Conservation (phyloP, 352 stramenopile species). For the Globisporangium cylindrosporum region DNA sequence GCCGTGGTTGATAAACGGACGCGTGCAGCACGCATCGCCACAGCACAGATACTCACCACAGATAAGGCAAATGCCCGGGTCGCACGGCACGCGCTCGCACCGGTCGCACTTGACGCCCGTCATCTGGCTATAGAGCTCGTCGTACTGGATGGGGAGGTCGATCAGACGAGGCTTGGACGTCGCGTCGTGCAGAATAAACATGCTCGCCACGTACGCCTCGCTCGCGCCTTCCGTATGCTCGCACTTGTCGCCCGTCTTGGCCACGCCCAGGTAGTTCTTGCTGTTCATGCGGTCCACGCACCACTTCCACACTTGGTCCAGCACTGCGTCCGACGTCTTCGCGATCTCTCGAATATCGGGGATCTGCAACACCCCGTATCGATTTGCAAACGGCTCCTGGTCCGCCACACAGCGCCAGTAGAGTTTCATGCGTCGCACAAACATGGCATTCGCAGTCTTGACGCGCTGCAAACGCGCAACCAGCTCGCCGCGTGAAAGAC, state of each 20-base stretch:
- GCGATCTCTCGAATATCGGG: conserved; percentile 59
- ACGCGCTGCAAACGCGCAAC: conserved; percentile 41
- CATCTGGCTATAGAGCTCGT: conserved; percentile 81
- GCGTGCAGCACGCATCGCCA: conserved; percentile 80
- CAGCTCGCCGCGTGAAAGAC: conserved; percentile 35
- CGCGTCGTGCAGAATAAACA: conserved; percentile 84
- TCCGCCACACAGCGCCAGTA: conserved; percentile 70
- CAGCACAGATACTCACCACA: conserved; percentile 84
- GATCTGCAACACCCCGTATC: conserved; percentile 27
- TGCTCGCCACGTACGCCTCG: conserved; percentile 84
- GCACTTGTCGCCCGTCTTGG: conserved; percentile 74
- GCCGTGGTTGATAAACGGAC: conserved; percentile 69
- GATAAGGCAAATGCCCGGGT: conserved; percentile 80
- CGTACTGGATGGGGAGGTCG: conserved; percentile 81
- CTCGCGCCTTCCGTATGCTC: conserved; percentile 84
- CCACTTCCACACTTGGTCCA: conserved; percentile 82
- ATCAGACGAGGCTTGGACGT: conserved; percentile 59
- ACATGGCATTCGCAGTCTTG: conserved; percentile 43
- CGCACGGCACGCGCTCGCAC: conserved; percentile 62
- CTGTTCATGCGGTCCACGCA: conserved; percentile 82
- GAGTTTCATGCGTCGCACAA: conserved; percentile 85
- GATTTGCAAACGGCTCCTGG: conserved; percentile 23
- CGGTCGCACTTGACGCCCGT: conserved; percentile 63
- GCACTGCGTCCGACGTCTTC: conserved; percentile 44
- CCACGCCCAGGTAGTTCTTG: conserved; percentile 67